Evolutionary conservation across 306 rosid species (phyloP), one percentile per base, ranked within the genome.

Genomic region (Fragaria iinumae): DNA sequence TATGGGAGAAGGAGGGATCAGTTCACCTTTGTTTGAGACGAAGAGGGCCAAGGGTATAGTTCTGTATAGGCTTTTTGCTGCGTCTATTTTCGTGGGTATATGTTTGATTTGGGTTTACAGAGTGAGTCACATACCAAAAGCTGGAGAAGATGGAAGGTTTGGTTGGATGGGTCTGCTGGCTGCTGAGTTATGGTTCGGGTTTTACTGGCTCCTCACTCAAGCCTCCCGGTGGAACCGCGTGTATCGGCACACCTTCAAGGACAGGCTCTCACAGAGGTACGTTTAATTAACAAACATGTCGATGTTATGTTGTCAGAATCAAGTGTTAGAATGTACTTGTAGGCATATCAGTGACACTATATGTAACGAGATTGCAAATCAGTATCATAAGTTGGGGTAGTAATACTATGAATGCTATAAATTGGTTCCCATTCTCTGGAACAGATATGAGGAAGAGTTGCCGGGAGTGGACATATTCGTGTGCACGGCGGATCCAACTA

Each of bases 171-270:
- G 89, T 10, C 27, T 94, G 87, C 57, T 90, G 66, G 87, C 11
- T 55, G 84, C 96, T 65, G 97, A 94, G 47, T 49, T 91, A 1
- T 94, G 97, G 97, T 94, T 91, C 41, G 89, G 96, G 18, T 76
- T 94, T 71, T 90, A 94, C 72, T 94, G 96, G 97, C 0, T 94
- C 57, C 83, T 90, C 78, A 84, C 89, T 79, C 96, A 91, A 71
- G 82, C 95, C 53, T 6, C 66, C 20, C 81, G 97, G 1, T 94
- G 97, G 97, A 91, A 84, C 43, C 88, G 5, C 25, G 69, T 87
- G 2, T 83, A 76, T 50, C 86, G 98, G 69, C 50, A 39, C 18
- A 80, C 96, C 77, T 89, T 90, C 83, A 89, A 76, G 47, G 69
- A 87, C 25, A 79, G 77, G 17, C 97, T 94, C 80, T 81, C 88